Conservation (phyloP, 2,329 filamentous ascomycete species). For the Arachnomyces sp. region DNA sequence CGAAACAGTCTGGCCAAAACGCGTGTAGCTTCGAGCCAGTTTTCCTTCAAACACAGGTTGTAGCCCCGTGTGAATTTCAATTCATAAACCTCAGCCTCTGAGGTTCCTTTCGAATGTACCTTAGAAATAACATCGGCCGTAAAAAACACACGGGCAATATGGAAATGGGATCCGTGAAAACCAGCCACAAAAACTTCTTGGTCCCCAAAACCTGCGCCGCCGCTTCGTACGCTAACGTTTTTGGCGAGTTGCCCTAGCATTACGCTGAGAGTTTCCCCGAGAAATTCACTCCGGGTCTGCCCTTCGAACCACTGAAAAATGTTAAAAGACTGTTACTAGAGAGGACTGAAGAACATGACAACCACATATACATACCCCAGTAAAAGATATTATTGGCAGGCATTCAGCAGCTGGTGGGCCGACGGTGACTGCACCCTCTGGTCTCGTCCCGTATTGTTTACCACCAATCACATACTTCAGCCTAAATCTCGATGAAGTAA, state of each 20-base stretch:
- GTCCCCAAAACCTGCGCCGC: not conserved
- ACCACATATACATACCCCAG: constrained; percentile 1
- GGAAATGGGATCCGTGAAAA: not conserved
- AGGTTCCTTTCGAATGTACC: constrained; percentile 1
- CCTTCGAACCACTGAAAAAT: constrained; percentile 8
- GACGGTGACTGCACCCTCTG: constrained; percentile 2
- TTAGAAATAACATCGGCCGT: not conserved
- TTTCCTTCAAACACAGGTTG: constrained; percentile 8
- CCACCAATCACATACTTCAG: constrained; percentile 4
- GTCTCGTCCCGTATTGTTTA: not conserved
- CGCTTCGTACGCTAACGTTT: constrained; percentile 2
- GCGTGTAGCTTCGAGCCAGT: constrained; percentile 10
- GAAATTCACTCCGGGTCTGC: constrained; percentile 9
- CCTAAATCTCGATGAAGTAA: not conserved
- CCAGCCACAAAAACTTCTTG: constrained; percentile 4
- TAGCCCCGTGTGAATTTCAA: constrained; percentile 10
- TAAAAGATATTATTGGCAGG: not conserved
- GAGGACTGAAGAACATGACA: not conserved
- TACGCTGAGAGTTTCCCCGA: constrained; percentile 7
- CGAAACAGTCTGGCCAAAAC: constrained; percentile 10
- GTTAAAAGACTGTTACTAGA: no score
- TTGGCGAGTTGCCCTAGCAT: constrained; percentile 10
- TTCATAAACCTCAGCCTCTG: constrained; percentile 1
- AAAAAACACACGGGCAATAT: constrained; percentile 2
- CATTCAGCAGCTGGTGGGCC: not conserved